A percentile compares a stretch with the other conserved stretches of the same genome.
phyloP scores from a whole-genome alignment of 2,329 filamentous ascomycete species.

The Trichoderma atroviride region DNA sequence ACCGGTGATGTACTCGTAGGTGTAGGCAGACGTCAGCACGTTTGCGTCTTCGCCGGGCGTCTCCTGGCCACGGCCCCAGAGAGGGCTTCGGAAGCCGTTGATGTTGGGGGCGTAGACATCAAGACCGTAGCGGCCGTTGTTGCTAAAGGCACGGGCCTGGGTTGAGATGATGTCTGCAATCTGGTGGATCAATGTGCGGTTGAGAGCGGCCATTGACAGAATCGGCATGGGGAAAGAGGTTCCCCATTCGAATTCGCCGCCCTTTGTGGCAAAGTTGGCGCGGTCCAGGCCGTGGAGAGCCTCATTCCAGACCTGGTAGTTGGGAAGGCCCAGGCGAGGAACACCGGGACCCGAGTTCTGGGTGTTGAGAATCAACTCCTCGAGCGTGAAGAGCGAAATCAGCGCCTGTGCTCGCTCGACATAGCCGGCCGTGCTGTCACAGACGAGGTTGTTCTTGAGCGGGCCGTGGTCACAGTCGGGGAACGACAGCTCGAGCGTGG shows the following conservation, averaged over 20 bases:
- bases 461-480: slow-evolving; percentile 41
- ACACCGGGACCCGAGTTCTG: slow-evolving; percentile 47
- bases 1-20: slow-evolving; percentile 54
- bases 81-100: slow-evolving; percentile 63
- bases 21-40: slow-evolving; percentile 34
- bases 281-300: slow-evolving; percentile 63
- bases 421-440: slow-evolving; percentile 32
- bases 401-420: slow-evolving; percentile 37
- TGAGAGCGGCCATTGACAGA: slow-evolving; percentile 51
- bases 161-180: slow-evolving; percentile 48
- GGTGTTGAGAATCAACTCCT: slow-evolving; percentile 40
- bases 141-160: slow-evolving; percentile 67
- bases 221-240: slow-evolving; percentile 69
- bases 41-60: slow-evolving; percentile 60
- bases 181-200: slow-evolving; percentile 41
- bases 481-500: slow-evolving; percentile 29
- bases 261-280: slow-evolving; percentile 33
- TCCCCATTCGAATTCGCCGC: slow-evolving; percentile 53
- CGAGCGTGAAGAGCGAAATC: slow-evolving; percentile 38
- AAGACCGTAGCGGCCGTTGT: slow-evolving; percentile 55
- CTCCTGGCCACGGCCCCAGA: slow-evolving; percentile 63
- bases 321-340: slow-evolving; percentile 56
- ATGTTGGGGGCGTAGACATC: slow-evolving; percentile 69
- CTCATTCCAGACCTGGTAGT: slow-evolving; percentile 65
- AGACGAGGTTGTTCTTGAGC: slow-evolving; percentile 39